A percentile compares a stretch with the other conserved stretches of the same genome.
Conservation (phyloP, 2,329 filamentous ascomycete genomes). For the Cadophora sp. region DNA sequence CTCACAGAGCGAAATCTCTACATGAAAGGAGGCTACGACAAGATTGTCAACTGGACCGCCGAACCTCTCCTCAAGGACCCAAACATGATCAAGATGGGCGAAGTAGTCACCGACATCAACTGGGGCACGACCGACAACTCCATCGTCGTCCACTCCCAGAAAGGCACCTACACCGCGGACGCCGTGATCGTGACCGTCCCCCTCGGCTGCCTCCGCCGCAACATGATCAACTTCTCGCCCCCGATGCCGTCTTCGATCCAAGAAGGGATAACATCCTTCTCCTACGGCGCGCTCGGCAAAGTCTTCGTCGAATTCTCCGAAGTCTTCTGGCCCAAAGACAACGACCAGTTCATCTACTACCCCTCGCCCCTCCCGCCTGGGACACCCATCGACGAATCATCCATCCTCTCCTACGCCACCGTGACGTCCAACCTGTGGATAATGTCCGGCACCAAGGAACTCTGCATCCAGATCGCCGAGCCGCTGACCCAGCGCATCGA, state of each 20-base stretch:
- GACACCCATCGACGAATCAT: conserved; percentile 44
- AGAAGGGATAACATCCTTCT: conserved; percentile 47
- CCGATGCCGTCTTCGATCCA: conserved; percentile 48
- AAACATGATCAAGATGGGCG: conserved; percentile 48
- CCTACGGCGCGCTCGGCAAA: conserved; percentile 52
- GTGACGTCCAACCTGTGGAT: conserved; percentile 54
- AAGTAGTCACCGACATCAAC: conserved; percentile 48
- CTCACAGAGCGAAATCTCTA: conserved; percentile 53
- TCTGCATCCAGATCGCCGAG: conserved; percentile 53
- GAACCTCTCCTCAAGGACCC: conserved; percentile 47
- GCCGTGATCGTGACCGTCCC: conserved; percentile 50
- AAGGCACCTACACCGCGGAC: conserved; percentile 44
- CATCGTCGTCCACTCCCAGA: conserved; percentile 40
- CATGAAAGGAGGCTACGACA: conserved; percentile 55
- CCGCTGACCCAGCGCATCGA: conserved; percentile 53
- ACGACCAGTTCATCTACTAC: conserved; percentile 54
- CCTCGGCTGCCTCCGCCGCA: conserved; percentile 49
- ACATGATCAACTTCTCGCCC: conserved; percentile 50
- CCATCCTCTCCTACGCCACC: conserved; percentile 52
- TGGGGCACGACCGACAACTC: conserved; percentile 47
- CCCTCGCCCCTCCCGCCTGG: conserved; percentile 47
- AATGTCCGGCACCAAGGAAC: conserved; percentile 51
- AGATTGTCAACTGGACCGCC: conserved; percentile 51
- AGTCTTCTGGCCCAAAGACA: conserved; percentile 53
- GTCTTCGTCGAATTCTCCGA: conserved; percentile 53